Evolutionary conservation across 305 asterid species (phyloP).

Genomic region (Rubia tinctorum): DNA sequence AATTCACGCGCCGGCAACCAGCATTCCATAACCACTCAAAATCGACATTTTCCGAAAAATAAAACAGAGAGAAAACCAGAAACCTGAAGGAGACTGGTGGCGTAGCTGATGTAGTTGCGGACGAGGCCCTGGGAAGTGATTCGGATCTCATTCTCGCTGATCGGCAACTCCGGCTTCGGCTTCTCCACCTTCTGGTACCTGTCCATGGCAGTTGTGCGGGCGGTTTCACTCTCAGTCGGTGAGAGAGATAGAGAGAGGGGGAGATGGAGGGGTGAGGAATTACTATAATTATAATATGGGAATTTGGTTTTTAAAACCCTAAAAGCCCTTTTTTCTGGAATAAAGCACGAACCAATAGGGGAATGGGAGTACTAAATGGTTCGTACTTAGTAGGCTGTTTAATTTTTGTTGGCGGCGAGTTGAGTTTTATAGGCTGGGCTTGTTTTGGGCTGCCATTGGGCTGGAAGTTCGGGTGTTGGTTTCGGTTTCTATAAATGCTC

Average conservation of each 20-base stretch:
- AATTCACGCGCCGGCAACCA: background rate
- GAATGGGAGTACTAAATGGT: too few species aligned
- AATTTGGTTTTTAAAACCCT: slow-evolving; percentile 18
- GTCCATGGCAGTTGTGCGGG: slow-evolving; percentile 45
- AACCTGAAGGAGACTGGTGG: slow-evolving; percentile 84
- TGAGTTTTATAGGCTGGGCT: background rate
- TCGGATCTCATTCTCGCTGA: slow-evolving; percentile 92
- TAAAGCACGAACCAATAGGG: background rate
- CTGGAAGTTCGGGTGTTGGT: background rate
- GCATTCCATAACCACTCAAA: background rate
- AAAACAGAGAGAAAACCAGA: background rate
- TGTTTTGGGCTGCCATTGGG: background rate
- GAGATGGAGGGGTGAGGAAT: slow-evolving; percentile 7
- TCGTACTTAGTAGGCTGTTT: too few species aligned
- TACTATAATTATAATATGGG: background rate
- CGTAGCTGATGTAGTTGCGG: slow-evolving; percentile 81
- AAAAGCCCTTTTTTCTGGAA: slow-evolving; percentile 14
- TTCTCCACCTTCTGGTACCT: slow-evolving; percentile 90
- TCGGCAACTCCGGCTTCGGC: slow-evolving; percentile 76
- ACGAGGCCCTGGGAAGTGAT: slow-evolving; percentile 86
- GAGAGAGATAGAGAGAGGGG: background rate
- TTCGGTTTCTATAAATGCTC: too few species aligned
- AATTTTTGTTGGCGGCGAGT: background rate
- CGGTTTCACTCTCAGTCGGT: background rate
- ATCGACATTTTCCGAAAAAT: background rate